Evolutionary conservation across 129 eudicot species (phyloP).

Genomic region (Helianthus tuberosus): DNA sequence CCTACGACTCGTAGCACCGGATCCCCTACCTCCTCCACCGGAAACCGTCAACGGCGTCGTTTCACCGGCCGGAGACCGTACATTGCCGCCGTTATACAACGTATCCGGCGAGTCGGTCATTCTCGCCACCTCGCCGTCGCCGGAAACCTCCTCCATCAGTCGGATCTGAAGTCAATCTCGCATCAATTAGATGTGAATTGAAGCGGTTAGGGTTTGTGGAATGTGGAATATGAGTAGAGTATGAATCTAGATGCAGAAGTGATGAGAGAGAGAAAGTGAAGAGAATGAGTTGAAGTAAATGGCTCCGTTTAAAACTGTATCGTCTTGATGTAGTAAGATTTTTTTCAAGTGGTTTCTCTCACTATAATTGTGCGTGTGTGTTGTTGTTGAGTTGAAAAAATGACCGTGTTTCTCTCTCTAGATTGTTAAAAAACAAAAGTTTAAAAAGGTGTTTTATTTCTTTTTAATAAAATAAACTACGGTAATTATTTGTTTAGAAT

Average conservation of each 20-base stretch:
- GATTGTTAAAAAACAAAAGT: background rate
- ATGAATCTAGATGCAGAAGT: slow-evolving; percentile 16
- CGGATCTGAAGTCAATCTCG: slow-evolving; percentile 57
- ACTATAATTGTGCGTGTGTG: slow-evolving; percentile 34
- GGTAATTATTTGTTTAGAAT: too few species aligned
- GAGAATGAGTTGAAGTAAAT: slow-evolving; percentile 22
- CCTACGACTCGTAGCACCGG: slow-evolving; percentile 50
- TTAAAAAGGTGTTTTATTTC: background rate
- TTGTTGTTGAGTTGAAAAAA: slow-evolving; percentile 23
- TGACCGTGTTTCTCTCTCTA: background rate
- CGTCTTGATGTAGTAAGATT: slow-evolving; percentile 25
- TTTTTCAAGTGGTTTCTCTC: slow-evolving; percentile 42
- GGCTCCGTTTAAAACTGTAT: slow-evolving; percentile 45
- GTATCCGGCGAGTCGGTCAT: slow-evolving; percentile 44
- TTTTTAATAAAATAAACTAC: background rate
- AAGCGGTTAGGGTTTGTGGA: slow-evolving; percentile 34
- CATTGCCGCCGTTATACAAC: slow-evolving; percentile 54
- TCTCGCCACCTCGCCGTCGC: slow-evolving; percentile 46
- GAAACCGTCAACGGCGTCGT: slow-evolving; percentile 48
- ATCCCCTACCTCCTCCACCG: slow-evolving; percentile 36
- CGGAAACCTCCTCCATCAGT: slow-evolving; percentile 63
- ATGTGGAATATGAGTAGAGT: slow-evolving; percentile 15
- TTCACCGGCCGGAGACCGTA: slow-evolving; percentile 33
- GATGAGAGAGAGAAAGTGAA: slow-evolving; percentile 1
- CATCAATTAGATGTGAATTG: slow-evolving; percentile 45